Conservation (phyloP, 495 filamentous ascomycete species). For the Parathielavia appendiculata region DNA sequence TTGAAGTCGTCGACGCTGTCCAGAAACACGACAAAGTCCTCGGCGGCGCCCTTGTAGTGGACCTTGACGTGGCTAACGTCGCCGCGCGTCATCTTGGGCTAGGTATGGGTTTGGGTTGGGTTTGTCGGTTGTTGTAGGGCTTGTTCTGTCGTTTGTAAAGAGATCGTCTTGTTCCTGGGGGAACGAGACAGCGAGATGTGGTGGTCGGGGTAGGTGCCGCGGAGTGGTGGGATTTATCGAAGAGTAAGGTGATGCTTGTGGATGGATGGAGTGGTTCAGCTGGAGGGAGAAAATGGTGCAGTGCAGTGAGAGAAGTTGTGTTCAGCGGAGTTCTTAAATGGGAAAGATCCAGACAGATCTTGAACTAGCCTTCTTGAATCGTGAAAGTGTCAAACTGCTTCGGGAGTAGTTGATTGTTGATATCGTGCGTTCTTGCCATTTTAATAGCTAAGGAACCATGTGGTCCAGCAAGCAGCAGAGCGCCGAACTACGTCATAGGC, state of each 20-base stretch:
- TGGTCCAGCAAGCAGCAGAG: no score
- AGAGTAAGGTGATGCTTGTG: background rate
- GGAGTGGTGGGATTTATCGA: background rate
- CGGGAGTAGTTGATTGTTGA: no score
- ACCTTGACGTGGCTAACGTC: constrained; percentile 71
- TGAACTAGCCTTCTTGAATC: no score
- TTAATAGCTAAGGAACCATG: no score
- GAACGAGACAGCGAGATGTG: no score
- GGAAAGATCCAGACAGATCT: no score
- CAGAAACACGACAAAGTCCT: constrained; percentile 89
- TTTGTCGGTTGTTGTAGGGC: background rate
- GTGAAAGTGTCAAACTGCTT: no score
- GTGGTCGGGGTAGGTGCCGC: background rate
- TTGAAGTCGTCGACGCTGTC: constrained; percentile 65
- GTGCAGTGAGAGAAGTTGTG: no score
- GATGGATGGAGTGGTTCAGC: background rate
- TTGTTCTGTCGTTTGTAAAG: no score
- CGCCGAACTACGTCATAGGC: constrained; percentile 1
- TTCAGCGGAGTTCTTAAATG: no score
- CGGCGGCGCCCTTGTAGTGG: constrained; percentile 80
- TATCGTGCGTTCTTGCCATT: no score
- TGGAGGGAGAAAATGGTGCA: background rate
- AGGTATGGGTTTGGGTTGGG: background rate
- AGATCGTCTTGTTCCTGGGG: no score
- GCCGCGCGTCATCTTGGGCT: constrained; percentile 67